Conservation (phyloP, 768 basidiomycete genomes). For the Panaeolus cyanescens region DNA sequence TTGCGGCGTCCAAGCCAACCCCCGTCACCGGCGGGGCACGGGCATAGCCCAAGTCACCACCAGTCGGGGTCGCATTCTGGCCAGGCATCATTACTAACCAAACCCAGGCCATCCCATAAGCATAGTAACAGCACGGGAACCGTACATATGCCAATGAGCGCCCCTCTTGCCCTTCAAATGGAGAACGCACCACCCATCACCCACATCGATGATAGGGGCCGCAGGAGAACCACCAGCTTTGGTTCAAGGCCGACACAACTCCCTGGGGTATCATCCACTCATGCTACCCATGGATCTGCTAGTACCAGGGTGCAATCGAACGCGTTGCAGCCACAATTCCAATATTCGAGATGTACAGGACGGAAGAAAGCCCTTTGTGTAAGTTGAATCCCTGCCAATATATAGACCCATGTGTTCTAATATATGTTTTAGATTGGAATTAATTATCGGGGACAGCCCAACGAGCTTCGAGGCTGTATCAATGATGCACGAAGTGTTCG, state of each 20-base stretch:
- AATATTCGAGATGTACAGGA: constrained; percentile 81
- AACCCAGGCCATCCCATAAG: neutral
- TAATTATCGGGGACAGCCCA: constrained; percentile 67
- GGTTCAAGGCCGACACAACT: neutral
- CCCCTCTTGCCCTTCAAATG: neutral
- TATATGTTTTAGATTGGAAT: constrained; percentile 64
- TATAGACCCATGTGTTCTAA: neutral
- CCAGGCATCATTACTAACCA: constrained; percentile 8
- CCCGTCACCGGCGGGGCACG: neutral
- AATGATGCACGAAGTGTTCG: constrained; percentile 78
- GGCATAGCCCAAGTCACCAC: constrained; percentile 2
- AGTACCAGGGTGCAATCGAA: constrained; percentile 9
- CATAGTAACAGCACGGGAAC: neutral
- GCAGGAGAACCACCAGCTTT: neutral
- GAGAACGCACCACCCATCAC: neutral
- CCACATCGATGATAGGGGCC: neutral
- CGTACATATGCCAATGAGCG: constrained; percentile 3
- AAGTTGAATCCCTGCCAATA: constrained; percentile 29
- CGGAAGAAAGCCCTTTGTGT: constrained; percentile 82
- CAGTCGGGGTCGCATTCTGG: constrained; percentile 6
- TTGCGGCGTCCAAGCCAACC: neutral
- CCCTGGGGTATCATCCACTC: constrained; percentile 5
- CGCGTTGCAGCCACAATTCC: constrained; percentile 42
- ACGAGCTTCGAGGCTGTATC: constrained; percentile 73
- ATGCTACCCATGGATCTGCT: constrained; percentile 7